phyloP scores from a whole-genome alignment of 75 land plant genomes.

The Azolla pinnata region DNA sequence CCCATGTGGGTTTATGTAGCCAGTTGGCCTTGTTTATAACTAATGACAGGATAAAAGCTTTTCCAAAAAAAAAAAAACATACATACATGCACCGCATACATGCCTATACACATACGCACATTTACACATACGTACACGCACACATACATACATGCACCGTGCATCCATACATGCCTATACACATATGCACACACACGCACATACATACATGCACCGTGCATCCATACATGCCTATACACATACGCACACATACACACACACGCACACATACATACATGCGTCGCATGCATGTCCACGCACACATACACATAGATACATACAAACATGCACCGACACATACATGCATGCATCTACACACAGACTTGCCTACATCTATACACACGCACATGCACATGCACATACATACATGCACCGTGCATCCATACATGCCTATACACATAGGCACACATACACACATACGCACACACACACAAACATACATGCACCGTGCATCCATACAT shows the following conservation, averaged over 20 bases:
- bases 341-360: not conserved
- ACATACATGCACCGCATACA: too few relatives aligned
- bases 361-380: not conserved
- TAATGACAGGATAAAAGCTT: too few relatives aligned
- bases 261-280: not conserved
- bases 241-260: not conserved
- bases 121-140: not conserved
- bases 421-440: not conserved
- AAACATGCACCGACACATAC: not conserved
- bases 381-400: not conserved
- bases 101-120: not conserved
- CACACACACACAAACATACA: not conserved
- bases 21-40: too few relatives aligned
- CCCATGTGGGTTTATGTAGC: too few relatives aligned
- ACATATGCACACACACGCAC: not conserved
- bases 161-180: not conserved
- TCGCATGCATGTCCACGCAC: not conserved
- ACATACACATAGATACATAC: not conserved
- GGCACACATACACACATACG: not conserved
- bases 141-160: not conserved
- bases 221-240: not conserved
- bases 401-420: not conserved
- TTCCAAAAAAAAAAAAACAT: too few relatives aligned
- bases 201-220: not conserved
- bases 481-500: too few relatives aligned